A percentile compares a stretch with the other conserved stretches of the same genome.
phyloP scores from a whole-genome alignment of 345 rosid species.

The Eutrema heterophyllum region DNA sequence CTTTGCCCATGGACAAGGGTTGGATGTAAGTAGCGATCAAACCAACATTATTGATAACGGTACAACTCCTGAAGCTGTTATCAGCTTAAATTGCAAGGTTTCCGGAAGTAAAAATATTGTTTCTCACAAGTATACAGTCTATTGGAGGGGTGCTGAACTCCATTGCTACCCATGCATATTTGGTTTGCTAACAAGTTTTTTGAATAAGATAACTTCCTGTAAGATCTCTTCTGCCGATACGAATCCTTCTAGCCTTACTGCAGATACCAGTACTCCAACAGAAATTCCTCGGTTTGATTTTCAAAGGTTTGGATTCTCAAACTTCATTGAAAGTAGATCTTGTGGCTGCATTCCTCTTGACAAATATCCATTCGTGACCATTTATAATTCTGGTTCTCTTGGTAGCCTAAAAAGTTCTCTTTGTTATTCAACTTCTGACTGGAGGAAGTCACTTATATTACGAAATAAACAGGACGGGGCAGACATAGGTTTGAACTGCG shows the following conservation, averaged over 20 bases:
- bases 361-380: constrained; percentile 62
- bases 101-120: constrained; percentile 26
- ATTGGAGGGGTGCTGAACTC: constrained; percentile 62
- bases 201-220: constrained; percentile 44
- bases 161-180: constrained; percentile 74
- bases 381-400: constrained; percentile 45
- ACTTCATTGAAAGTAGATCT: constrained; percentile 50
- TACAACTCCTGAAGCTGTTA: constrained; percentile 35
- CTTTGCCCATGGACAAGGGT: constrained; percentile 33
- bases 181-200: constrained; percentile 48
- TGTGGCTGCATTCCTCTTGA: constrained; percentile 59
- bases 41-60: constrained; percentile 18
- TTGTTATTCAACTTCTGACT: constrained; percentile 42
- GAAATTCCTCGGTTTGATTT: constrained; percentile 39
- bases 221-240: constrained; percentile 28
- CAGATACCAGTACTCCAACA: constrained; percentile 30
- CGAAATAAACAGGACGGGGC: constrained; percentile 37
- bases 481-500: constrained; percentile 31
- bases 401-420: constrained; percentile 52
- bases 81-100: constrained; percentile 55
- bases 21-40: constrained; percentile 21
- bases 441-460: constrained; percentile 47
- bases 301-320: constrained; percentile 69
- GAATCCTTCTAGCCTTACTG: constrained; percentile 13
- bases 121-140: constrained; percentile 38